Evolutionary conservation across 2,329 filamentous ascomycete species (phyloP).

Genomic region (Colletotrichum gigasporum): DNA sequence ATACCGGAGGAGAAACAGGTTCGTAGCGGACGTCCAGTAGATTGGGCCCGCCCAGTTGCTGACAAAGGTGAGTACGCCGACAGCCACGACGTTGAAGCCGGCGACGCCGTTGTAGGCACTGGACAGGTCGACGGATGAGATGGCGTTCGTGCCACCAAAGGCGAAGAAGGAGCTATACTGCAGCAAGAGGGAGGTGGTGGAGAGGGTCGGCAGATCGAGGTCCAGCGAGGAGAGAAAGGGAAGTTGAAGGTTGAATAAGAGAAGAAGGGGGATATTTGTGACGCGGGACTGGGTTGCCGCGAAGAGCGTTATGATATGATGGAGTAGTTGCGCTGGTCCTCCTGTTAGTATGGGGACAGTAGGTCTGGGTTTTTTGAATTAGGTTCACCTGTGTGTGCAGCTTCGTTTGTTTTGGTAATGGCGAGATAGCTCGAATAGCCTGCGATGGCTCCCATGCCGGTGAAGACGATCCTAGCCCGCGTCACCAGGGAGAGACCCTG

Average conservation of each 20-base stretch:
- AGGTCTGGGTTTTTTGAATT: not conserved
- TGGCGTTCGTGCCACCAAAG: slow-evolving; percentile 90
- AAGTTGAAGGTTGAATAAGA: slow-evolving; percentile 74
- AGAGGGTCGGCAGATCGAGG: slow-evolving; percentile 67
- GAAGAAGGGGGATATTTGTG: slow-evolving; percentile 85
- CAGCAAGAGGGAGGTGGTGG: slow-evolving; percentile 77
- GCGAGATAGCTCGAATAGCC: slow-evolving; percentile 51
- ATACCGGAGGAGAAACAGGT: slow-evolving; percentile 61
- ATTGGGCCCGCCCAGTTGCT: slow-evolving; percentile 93
- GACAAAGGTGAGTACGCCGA: slow-evolving; percentile 85
- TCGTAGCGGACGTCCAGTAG: slow-evolving; percentile 81
- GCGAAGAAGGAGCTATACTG: slow-evolving; percentile 90
- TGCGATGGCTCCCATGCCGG: slow-evolving; percentile 51
- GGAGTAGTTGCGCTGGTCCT: slow-evolving; percentile 57
- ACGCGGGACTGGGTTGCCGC: slow-evolving; percentile 87
- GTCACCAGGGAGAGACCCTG: slow-evolving; percentile 56
- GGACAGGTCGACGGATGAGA: slow-evolving; percentile 93
- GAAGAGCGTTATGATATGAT: slow-evolving; percentile 80
- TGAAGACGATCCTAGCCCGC: slow-evolving; percentile 61
- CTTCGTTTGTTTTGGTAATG: slow-evolving; percentile 32
- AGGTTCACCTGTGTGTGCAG: slow-evolving; percentile 23
- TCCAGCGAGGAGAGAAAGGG: slow-evolving; percentile 56
- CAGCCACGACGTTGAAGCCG: slow-evolving; percentile 81
- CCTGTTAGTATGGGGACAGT: not conserved
- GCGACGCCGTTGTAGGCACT: slow-evolving; percentile 94